Conservation (phyloP, 1,284 basidiomycete genomes). For the Rhodotorula sp. region DNA sequence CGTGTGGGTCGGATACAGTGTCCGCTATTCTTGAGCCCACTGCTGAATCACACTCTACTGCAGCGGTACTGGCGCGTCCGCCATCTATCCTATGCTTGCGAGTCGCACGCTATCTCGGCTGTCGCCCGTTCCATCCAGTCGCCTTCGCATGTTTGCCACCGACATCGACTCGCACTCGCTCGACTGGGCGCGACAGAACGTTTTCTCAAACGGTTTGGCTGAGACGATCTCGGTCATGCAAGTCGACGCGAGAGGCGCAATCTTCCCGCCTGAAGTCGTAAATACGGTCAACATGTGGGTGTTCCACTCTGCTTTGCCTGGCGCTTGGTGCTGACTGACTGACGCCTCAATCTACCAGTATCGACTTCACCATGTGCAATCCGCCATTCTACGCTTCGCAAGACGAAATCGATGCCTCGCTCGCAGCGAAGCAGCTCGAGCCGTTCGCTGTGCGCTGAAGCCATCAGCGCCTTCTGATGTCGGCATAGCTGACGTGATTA, state of each 20-base stretch:
- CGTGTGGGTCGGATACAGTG: conserved; percentile 50
- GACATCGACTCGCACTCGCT: conserved; percentile 70
- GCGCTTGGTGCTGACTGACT: not conserved
- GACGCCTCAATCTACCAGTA: conserved; percentile 45
- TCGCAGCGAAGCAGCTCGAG: conserved; percentile 62
- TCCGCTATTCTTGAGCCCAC: not conserved
- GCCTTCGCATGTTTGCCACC: conserved; percentile 47
- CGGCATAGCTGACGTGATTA: conserved; percentile 2
- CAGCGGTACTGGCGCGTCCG: conserved; percentile 87
- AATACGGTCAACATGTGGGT: conserved; percentile 33
- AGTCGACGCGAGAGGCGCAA: conserved; percentile 49
- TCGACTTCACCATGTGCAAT: conserved; percentile 87
- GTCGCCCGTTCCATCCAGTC: not conserved
- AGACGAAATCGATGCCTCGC: conserved; percentile 66
- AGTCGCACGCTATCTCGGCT: conserved; percentile 55
- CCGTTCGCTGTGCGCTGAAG: conserved; percentile 64
- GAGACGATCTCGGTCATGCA: conserved; percentile 58
- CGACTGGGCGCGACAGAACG: conserved; percentile 59
- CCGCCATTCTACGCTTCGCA: conserved; percentile 83
- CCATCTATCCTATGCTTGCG: conserved; percentile 81
- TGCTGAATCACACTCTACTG: conserved; percentile 56
- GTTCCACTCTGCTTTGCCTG: not conserved
- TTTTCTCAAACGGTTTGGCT: conserved; percentile 60
- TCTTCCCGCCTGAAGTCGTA: conserved; percentile 58
- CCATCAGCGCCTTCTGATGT: not conserved